phyloP scores from a whole-genome alignment of 306 rosid genomes.

The Canavalia ensiformis region DNA sequence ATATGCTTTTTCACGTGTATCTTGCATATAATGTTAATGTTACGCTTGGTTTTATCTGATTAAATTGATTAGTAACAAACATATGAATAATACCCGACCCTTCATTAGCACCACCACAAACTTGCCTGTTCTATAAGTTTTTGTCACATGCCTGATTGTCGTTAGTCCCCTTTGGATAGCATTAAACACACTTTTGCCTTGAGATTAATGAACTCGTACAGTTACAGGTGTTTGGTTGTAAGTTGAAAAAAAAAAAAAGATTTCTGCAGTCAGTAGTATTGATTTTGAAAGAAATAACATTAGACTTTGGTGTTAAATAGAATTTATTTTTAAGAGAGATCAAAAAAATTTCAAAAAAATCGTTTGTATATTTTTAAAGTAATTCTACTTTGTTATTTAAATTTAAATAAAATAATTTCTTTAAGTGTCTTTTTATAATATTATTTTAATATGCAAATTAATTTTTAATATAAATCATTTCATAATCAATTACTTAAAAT shows the following conservation, averaged over 20 bases:
- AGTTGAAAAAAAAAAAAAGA: neutral
- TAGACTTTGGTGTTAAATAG: neutral
- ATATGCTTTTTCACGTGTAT: constrained; percentile 10
- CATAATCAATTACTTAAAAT: too few relatives aligned
- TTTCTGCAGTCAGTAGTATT: neutral
- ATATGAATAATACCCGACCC: constrained; percentile 4
- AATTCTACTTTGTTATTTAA: too few relatives aligned
- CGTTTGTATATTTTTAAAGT: too few relatives aligned
- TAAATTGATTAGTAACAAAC: neutral
- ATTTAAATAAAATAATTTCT: too few relatives aligned
- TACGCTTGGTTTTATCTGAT: constrained; percentile 23
- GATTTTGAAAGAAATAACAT: too few relatives aligned
- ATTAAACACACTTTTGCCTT: neutral
- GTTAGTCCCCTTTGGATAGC: neutral
- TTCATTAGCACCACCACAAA: constrained; percentile 27
- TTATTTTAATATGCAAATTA: too few relatives aligned
- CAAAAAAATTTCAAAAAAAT: too few relatives aligned
- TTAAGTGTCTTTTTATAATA: too few relatives aligned
- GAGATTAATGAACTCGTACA: neutral
- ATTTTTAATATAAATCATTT: too few relatives aligned
- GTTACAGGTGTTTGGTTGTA: neutral
- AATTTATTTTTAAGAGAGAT: neutral
- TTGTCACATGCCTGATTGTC: neutral
- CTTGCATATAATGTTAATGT: neutral
- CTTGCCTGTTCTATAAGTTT: neutral